These are phyloP conservation scores for Botrytis paeoniae DNA, from an alignment of 2,329 filamentous ascomycete species.

Conservation along the genomic window DNA sequence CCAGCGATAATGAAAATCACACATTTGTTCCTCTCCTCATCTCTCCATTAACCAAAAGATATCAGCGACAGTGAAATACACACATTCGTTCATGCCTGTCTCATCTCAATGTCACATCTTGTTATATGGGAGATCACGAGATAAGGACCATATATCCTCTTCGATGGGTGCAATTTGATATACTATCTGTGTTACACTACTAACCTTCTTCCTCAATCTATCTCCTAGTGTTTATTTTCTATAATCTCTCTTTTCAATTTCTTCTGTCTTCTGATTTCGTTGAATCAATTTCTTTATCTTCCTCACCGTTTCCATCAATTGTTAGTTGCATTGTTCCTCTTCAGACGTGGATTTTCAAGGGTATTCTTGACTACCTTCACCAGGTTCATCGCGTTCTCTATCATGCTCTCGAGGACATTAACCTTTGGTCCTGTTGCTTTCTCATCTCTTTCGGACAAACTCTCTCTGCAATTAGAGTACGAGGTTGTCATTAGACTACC, in stretches of 20 bases:
- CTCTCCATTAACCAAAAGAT: background rate
- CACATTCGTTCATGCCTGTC: background rate
- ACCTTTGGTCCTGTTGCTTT: conserved; percentile 25
- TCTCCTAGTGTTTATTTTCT: background rate
- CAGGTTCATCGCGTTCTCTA: background rate
- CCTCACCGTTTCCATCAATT: background rate
- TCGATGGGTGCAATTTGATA: background rate
- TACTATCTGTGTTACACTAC: background rate
- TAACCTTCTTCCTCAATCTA: background rate
- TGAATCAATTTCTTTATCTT: background rate
- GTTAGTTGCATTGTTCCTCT: background rate
- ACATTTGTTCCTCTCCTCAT: too few species aligned
- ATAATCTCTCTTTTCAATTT: background rate
- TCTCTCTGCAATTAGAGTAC: conserved; percentile 24
- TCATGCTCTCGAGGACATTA: conserved; percentile 27
- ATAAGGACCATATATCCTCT: background rate
- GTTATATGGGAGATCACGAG: background rate
- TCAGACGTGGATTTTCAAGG: background rate
- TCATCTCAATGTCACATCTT: background rate
- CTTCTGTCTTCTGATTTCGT: background rate
- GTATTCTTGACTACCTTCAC: background rate
- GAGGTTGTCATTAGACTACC: conserved; percentile 20
- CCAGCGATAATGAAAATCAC: background rate
- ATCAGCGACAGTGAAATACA: background rate
- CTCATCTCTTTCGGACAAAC: conserved; percentile 17